A percentile compares a stretch with the other conserved stretches of the same genome.
Conservation (phyloP, 768 basidiomycete species). For the Omphalotus guepiniiformis region DNA sequence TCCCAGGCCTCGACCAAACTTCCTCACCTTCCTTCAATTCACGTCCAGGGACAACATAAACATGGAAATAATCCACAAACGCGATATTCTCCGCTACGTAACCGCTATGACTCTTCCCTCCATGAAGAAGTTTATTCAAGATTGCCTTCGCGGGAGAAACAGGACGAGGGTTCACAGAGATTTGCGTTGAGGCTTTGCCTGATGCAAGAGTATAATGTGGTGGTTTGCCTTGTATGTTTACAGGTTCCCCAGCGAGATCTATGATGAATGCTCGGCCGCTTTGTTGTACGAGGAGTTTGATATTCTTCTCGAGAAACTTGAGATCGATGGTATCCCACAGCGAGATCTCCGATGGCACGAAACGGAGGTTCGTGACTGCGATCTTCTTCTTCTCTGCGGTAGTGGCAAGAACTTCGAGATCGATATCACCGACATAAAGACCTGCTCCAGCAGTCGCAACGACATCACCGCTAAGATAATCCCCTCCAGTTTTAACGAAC, state of each 20-base stretch:
- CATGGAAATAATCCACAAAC: conserved; percentile 67
- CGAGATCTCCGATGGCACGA: conserved; percentile 49
- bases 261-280: conserved; percentile 43
- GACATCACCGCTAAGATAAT: conserved; percentile 55
- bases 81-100: conserved; percentile 40
- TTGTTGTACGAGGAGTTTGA: conserved; percentile 59
- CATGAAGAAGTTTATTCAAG: background rate
- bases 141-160: background rate
- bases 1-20: conserved; percentile 69
- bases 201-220: conserved; percentile 43
- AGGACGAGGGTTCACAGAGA: conserved; percentile 38
- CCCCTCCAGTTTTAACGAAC: conserved; percentile 60
- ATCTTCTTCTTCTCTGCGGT: conserved; percentile 26
- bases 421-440: conserved; percentile 60
- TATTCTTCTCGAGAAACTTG: conserved; percentile 49
- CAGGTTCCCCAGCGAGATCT: conserved; percentile 42
- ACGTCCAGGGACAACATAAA: conserved; percentile 50
- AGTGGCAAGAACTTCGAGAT: conserved; percentile 45
- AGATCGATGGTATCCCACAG: conserved; percentile 42
- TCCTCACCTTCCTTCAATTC: conserved; percentile 35
- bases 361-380: conserved; percentile 41
- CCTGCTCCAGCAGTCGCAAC: conserved; percentile 62
- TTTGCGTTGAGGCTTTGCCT: conserved; percentile 55
- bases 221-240: conserved; percentile 43
- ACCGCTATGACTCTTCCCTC: conserved; percentile 11